Base-by-base conservation (phyloP, 1,284 basidiomycete genomes). In the Tilletia indica region DNA sequence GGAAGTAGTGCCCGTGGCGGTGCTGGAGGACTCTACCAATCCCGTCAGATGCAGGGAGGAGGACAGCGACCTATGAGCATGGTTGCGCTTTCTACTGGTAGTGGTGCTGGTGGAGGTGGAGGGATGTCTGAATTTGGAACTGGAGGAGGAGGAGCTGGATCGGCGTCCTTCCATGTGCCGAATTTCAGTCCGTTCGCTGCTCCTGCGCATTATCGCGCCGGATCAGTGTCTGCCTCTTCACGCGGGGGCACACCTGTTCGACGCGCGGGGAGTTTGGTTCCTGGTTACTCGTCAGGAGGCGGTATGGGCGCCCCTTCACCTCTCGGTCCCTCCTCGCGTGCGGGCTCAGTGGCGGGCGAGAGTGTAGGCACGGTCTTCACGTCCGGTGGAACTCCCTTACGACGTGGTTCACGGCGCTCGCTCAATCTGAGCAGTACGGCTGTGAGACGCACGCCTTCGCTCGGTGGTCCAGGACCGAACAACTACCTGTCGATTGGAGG, bases 141-240 rank as follows among this genome's bases (percentile, higher is more conserved):
- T n/a, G n/a, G n/a, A n/a, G 31, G 34, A 36, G 61, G 34, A 16
- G 34, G 34, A 11, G 34, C 16, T 4, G 12, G 31, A 11, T 36
- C 34, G 61, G 31, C 61, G 31, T 64, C 61, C 12, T 64, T 64
- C 38, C 36, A 38, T 6, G 36, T 64, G 5, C 61, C 61, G 6
- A 64, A 39, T 16, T 19, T 64, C 61, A 64, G 61, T 39, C 61
- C 61, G 34, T 64, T 64, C 36, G 61, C 61, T 36, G 61, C 61
- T 38, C 61, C 61, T 5, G 16, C 31, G 16, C 12, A 38, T 14
- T 64, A 64, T 19, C 61, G 61, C 61, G 31, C 61, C 9, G 56
- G 56, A 4, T 64, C 61, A 0, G 34, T 42, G 1, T 25, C 61
- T 4, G 61, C 34, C 2, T 64, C 61, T 4, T 64, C 61, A 8